phyloP scores from a whole-genome alignment of 2,329 filamentous ascomycete species.

The Aspergillus melleus region DNA sequence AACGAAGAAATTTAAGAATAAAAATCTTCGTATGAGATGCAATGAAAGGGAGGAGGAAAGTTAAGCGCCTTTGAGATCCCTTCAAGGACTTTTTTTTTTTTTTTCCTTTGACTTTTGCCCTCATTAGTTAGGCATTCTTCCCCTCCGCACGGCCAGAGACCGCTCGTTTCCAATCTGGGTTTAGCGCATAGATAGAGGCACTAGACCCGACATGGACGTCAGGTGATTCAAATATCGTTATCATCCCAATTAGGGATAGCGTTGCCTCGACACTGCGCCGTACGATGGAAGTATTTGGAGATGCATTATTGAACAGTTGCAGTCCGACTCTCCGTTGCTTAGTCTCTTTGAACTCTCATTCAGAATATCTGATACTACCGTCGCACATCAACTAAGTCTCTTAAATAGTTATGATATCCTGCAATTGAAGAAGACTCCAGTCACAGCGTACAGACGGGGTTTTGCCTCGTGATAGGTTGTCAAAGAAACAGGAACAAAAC shows the following conservation, averaged over 20 bases:
- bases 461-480: too few relatives aligned
- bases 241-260: slow-evolving; percentile 25
- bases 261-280: not conserved
- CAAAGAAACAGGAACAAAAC: too few relatives aligned
- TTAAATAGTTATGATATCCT: too few relatives aligned
- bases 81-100: slow-evolving; percentile 28
- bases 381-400: too few relatives aligned
- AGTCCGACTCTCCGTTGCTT: too few relatives aligned
- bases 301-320: too few relatives aligned
- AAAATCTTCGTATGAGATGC: not conserved
- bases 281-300: not conserved
- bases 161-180: slow-evolving; percentile 13
- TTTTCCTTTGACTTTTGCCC: slow-evolving; percentile 25
- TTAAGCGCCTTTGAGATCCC: slow-evolving; percentile 17
- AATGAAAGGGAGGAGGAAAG: slow-evolving; percentile 9
- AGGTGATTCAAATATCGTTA: slow-evolving; percentile 28
- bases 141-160: slow-evolving; percentile 10
- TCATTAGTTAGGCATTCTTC: slow-evolving; percentile 32
- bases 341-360: too few relatives aligned
- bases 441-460: too few relatives aligned
- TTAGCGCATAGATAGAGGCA: slow-evolving; percentile 1
- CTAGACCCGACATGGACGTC: slow-evolving; percentile 21
- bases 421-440: too few relatives aligned
- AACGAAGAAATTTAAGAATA: not conserved
- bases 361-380: too few relatives aligned